These are phyloP conservation scores for Colletotrichum graminicola DNA, from an alignment of 2,329 filamentous ascomycete species.

Conservation along the genomic window DNA sequence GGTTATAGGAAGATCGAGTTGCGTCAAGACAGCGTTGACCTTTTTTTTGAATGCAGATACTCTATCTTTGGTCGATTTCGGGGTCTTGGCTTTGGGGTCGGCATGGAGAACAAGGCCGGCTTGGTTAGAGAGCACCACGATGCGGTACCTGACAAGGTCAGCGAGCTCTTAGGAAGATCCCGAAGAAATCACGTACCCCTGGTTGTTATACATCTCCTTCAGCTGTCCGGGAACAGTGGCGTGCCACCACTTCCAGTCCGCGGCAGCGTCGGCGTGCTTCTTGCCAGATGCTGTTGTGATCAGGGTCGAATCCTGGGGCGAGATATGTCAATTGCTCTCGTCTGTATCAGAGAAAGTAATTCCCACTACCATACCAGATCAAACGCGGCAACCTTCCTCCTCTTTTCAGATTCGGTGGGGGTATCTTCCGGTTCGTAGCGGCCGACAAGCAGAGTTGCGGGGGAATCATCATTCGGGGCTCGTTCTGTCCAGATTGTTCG, in stretches of 20 bases:
- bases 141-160: constrained; percentile 68
- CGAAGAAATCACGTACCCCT: constrained; percentile 66
- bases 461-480: constrained; percentile 62
- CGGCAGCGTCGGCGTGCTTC: constrained; percentile 75
- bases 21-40: constrained; percentile 74
- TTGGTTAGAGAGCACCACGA: constrained; percentile 91
- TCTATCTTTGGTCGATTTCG: constrained; percentile 73
- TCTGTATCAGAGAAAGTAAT: neutral
- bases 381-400: constrained; percentile 77
- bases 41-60: constrained; percentile 87
- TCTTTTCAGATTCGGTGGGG: constrained; percentile 50
- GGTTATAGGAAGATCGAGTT: constrained; percentile 80
- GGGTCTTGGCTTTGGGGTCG: constrained; percentile 73
- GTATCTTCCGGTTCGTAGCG: constrained; percentile 68
- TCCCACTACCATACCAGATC: constrained; percentile 66
- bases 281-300: constrained; percentile 85
- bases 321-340: constrained; percentile 18
- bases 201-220: constrained; percentile 72
- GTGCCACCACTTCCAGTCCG: constrained; percentile 98
- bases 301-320: constrained; percentile 82
- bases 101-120: constrained; percentile 81
- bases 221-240: constrained; percentile 75
- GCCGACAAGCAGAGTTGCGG: constrained; percentile 78
- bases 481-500: constrained; percentile 79
- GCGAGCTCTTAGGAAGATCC: neutral